Evolutionary conservation across 805 yeast species (phyloP), one percentile per base, ranked within the genome.

Genomic region (Jamesozyma rosinii): DNA sequence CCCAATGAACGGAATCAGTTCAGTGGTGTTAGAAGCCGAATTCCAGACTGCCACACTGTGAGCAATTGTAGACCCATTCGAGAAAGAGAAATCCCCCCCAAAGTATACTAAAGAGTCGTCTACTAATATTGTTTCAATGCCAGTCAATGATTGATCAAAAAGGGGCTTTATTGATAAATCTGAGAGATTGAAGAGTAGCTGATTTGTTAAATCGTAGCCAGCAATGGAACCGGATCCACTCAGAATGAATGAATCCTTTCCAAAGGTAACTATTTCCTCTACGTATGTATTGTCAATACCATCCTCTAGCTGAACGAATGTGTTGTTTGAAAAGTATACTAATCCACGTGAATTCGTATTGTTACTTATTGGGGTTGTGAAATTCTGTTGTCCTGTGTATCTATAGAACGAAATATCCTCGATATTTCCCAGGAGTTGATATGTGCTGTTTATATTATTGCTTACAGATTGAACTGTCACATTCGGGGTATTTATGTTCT

Each of bases 51-150:
- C 79, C 0, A 76, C 83, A 40, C 87, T 46, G 41, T 55, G 50
- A 2, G 51, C 51, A 3, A 40, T 43, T 10, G 50, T 69, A 54
- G 6, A 79, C 64, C 38, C 68, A 37, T 65, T 59, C 44, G 75
- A 68, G 57, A 69, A 79, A 5, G 69, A 58, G 50, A 90, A 76
- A 46, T 75, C 71, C 18, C 98, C 98, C 9, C 97, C 98, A 39
- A 85, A 72, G 55, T 84, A 87, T 0, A 86, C 71, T 19, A 75
- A 44, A 19, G 72, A 63, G 29, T 64, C 59, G 61, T 79, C 80
- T 43, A 77, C 74, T 34, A 67, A 65, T 0, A 75, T 70, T 0
- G 79, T 53, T 3, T 59, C 51, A 2, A 81, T 80, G 3, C 39
- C 21, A 0, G 53, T 35, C 9, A 59, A 37, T 1, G 49, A 19